Evolutionary conservation across 2,329 filamentous ascomycete genomes (phyloP).

Genomic region (Coleophoma crateriformis): DNA sequence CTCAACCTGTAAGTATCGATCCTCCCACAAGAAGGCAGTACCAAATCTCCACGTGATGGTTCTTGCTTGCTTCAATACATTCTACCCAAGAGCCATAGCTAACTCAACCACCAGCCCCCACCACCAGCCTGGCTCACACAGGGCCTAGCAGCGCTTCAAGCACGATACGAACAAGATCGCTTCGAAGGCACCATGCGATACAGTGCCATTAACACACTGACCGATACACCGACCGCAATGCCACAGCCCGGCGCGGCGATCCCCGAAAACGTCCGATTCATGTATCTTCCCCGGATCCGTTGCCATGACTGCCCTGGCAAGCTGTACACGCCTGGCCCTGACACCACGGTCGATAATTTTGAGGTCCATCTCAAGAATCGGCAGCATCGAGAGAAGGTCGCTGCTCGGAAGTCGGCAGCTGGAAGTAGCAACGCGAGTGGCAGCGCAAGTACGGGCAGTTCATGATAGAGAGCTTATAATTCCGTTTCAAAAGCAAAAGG

Average conservation of each 20-base stretch:
- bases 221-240: constrained; percentile 55
- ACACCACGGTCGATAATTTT: constrained; percentile 82
- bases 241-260: constrained; percentile 41
- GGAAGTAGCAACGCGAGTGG: not conserved
- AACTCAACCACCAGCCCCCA: constrained; percentile 48
- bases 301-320: constrained; percentile 93
- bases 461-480: too few relatives aligned
- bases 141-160: constrained; percentile 67
- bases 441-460: too few relatives aligned
- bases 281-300: constrained; percentile 82
- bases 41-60: too few relatives aligned
- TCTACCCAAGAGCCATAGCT: too few relatives aligned
- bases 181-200: constrained; percentile 94
- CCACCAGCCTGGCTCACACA: constrained; percentile 80
- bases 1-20: constrained; percentile 51
- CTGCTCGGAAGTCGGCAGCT: constrained; percentile 21
- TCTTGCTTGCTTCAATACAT: too few relatives aligned
- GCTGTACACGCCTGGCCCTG: constrained; percentile 85
- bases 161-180: constrained; percentile 68
- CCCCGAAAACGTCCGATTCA: constrained; percentile 64
- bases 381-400: constrained; percentile 68
- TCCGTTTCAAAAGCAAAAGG: too few relatives aligned
- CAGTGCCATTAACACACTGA: constrained; percentile 69
- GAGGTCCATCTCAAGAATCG: constrained; percentile 88
- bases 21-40: not conserved